Evolutionary conservation across 2,329 filamentous ascomycete species (phyloP), one percentile per base, ranked within the genome.

Genomic region (Ophiosphaerella narmari): DNA sequence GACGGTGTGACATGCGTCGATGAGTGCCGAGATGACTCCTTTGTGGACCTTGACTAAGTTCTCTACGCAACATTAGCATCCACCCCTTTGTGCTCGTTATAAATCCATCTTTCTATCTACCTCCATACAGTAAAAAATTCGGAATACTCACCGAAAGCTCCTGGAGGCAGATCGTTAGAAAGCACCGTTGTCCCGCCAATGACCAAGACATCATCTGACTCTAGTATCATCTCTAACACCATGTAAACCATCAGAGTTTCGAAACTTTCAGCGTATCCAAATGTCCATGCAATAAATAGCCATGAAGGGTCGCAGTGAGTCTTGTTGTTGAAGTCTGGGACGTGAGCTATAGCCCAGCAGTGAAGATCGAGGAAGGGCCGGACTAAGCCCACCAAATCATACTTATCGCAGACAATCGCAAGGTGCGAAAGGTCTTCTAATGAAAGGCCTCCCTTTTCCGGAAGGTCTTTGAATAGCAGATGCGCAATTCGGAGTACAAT

Each of bases 391-490:
- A 57, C 52, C 7, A 57, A 33, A 26, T 60, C 61, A 39, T 74
- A 74, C 26, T 70, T 69, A 47, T 71, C 67, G 40, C 64, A 62
- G 18, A 71, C 36, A 9, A 66, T 53, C 0, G 67, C 61, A 8
- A 73, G 48, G 13, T 62, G 45, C 4, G 63, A 52, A 5, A 73
- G 51, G 7, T 50, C 31, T 5, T 55, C 14, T 2, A 68, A 57
- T 1, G 38, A 43, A 4, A 71, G 52, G 1, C 38, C 48, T 11
- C 48, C 48, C 23, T 43, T 57, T 3, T 48, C 29, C 2, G 54
- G 59, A n/a, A 72, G 50, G 29, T 57, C 49, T 4, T 56, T 29
- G 21, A 62, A 61, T 11, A 54, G 59, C 12, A 59, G 52, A 52
- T 71, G 69, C 4, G 67, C 57, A 8, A 72, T 66, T 21, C 61